A percentile compares a stretch with the other conserved stretches of the same genome.
phyloP scores from a whole-genome alignment of 2,329 filamentous ascomycete genomes.

The Fusarium domesticum region DNA sequence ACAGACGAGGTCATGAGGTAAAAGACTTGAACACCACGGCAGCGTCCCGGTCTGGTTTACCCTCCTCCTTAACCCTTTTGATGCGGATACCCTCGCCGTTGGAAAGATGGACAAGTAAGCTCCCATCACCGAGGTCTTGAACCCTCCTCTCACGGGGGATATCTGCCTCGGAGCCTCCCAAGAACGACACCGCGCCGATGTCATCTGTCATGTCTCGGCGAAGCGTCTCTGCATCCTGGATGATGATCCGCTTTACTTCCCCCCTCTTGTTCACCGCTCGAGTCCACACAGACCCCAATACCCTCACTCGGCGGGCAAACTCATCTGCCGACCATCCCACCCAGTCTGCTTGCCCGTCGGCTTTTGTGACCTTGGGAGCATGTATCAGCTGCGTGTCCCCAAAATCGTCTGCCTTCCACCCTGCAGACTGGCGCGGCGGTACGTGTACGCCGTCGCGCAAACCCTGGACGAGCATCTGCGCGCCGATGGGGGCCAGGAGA shows the following conservation, averaged over 20 bases:
- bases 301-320: slow-evolving; percentile 54
- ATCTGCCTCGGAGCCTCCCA: slow-evolving; percentile 5
- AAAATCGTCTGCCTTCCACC: slow-evolving; percentile 25
- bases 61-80: slow-evolving; percentile 34
- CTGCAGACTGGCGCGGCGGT: slow-evolving; percentile 49
- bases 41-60: slow-evolving; percentile 29
- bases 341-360: slow-evolving; percentile 64
- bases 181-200: slow-evolving; percentile 17
- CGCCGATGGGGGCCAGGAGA: slow-evolving; percentile 62
- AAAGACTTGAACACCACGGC: slow-evolving; percentile 24
- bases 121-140: slow-evolving; percentile 16
- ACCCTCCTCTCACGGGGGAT: slow-evolving; percentile 6
- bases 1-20: no score
- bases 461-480: slow-evolving; percentile 64
- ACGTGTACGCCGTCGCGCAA: slow-evolving; percentile 64
- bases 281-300: slow-evolving; percentile 67
- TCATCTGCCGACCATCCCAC: slow-evolving; percentile 47
- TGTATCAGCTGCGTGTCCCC: slow-evolving; percentile 36
- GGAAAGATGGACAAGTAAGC: slow-evolving; percentile 22
- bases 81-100: slow-evolving; percentile 28
- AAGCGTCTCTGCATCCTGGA: slow-evolving; percentile 34
- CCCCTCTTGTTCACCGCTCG: slow-evolving; percentile 28
- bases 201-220: slow-evolving; percentile 1
- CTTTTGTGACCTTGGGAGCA: slow-evolving; percentile 70
- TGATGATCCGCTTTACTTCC: slow-evolving; percentile 37